These are phyloP conservation scores for Westerdykella ornata DNA, from an alignment of 2,329 filamentous ascomycete genomes.

Conservation along the genomic window DNA sequence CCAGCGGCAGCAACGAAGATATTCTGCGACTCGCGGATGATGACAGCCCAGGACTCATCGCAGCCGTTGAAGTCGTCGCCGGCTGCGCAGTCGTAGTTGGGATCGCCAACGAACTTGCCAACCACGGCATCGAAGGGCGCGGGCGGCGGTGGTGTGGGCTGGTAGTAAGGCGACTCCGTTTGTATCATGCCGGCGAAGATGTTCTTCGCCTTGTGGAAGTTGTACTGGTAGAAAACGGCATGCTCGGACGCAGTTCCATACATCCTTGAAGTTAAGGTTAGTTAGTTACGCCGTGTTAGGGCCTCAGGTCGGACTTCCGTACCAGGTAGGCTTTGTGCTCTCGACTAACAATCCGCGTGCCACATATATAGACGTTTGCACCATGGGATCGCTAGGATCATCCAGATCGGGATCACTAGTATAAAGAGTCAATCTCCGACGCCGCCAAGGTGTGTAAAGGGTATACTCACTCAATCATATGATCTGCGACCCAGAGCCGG, in stretches of 20 bases:
- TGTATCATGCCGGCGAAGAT: conserved; percentile 80
- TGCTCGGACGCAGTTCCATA: conserved; percentile 65
- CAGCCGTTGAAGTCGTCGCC: conserved; percentile 2
- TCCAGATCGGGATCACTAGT: conserved; percentile 58
- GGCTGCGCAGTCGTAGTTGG: not conserved
- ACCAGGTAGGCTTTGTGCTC: conserved; percentile 15
- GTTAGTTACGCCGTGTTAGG: too few species aligned
- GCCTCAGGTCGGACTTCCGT: not conserved
- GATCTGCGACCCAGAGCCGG: conserved; percentile 74
- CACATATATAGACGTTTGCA: conserved; percentile 75
- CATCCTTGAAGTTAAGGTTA: not conserved
- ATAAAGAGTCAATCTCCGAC: conserved; percentile 40
- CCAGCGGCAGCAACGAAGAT: too few species aligned
- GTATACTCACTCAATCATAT: conserved; percentile 4
- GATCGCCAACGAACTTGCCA: not conserved
- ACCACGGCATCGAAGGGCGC: conserved; percentile 11
- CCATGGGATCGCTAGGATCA: conserved; percentile 52
- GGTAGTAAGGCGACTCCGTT: conserved; percentile 50
- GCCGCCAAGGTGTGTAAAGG: not conserved
- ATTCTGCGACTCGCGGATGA: not conserved
- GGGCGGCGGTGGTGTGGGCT: conserved; percentile 57
- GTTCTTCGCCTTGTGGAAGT: conserved; percentile 68
- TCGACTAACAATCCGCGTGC: conserved; percentile 77
- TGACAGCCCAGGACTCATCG: conserved; percentile 2
- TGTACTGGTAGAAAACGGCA: conserved; percentile 63